phyloP scores from a whole-genome alignment of 306 rosid genomes.

The Inga oerstediana region DNA sequence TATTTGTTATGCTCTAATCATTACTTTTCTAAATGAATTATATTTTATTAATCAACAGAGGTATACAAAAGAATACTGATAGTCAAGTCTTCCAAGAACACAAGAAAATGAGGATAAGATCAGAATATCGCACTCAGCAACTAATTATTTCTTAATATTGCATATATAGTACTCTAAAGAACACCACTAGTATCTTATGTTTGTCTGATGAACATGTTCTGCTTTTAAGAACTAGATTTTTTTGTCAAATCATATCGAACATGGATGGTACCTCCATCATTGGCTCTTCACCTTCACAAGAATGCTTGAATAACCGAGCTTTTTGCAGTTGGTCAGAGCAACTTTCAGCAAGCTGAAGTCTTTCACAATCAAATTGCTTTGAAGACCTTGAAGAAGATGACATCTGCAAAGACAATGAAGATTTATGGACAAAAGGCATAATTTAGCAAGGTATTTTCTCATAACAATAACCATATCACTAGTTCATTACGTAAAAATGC shows the following conservation, averaged over 20 bases:
- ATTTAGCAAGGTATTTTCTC: neutral
- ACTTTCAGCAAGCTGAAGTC: conserved; percentile 28
- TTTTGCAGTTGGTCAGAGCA: conserved; percentile 29
- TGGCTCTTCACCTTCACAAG: conserved; percentile 33
- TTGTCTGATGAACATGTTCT: conserved; percentile 5
- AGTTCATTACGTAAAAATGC: neutral
- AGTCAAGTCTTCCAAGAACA: neutral
- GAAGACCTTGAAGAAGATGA: conserved; percentile 36
- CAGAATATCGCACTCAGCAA: neutral
- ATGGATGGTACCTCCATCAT: conserved; percentile 44
- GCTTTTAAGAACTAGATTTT: neutral
- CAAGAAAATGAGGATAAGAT: conserved; percentile 5
- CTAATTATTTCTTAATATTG: neutral
- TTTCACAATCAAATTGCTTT: conserved; percentile 36
- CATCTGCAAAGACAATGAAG: conserved; percentile 30
- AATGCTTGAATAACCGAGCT: conserved; percentile 38
- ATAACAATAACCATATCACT: neutral
- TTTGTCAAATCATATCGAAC: neutral
- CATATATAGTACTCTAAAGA: neutral
- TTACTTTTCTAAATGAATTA: neutral
- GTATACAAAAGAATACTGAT: neutral
- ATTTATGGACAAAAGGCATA: neutral
- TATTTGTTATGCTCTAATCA: neutral
- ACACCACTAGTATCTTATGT: neutral
- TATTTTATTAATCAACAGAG: neutral